Conservation (phyloP, 495 filamentous ascomycete species). For the Penicillium mononematosum region DNA sequence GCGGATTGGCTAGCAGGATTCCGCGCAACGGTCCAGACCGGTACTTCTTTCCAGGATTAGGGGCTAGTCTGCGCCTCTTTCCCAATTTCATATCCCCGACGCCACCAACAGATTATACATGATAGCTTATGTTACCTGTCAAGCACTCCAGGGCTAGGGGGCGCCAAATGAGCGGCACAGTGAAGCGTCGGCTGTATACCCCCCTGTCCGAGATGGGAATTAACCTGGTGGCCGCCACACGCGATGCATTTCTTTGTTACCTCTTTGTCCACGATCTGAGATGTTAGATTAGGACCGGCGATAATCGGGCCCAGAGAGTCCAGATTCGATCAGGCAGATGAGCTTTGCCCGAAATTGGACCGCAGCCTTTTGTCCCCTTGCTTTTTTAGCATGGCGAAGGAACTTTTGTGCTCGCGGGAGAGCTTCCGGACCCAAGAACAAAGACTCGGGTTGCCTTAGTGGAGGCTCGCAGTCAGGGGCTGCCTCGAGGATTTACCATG, state of each 20-base stretch:
- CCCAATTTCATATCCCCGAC: constrained; percentile 17
- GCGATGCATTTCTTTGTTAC: constrained; percentile 16
- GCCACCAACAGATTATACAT: constrained; percentile 12
- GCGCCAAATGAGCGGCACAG: background rate
- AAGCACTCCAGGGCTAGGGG: no score
- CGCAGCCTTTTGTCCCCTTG: background rate
- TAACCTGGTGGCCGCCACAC: constrained; percentile 18
- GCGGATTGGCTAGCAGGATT: constrained; percentile 19
- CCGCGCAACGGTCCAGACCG: constrained; percentile 23
- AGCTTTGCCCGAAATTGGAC: constrained; percentile 10
- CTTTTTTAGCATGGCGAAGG: constrained; percentile 2
- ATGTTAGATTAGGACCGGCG: background rate
- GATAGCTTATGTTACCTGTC: constrained; percentile 7
- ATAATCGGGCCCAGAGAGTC: constrained; percentile 4
- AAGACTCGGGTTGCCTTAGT: constrained; percentile 8
- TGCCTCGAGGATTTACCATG: constrained; percentile 7
- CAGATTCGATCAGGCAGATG: background rate
- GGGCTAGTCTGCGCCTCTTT: constrained; percentile 9
- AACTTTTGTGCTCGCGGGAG: constrained; percentile 1
- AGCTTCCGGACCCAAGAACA: constrained; percentile 17
- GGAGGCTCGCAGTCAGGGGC: constrained; percentile 10
- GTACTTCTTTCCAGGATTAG: constrained; percentile 13
- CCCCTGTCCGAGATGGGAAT: background rate
- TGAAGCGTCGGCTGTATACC: background rate
- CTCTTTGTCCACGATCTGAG: constrained; percentile 2